These are phyloP conservation scores for Luffa acutangula DNA, from an alignment of 306 rosid species.

Conservation along the genomic window DNA sequence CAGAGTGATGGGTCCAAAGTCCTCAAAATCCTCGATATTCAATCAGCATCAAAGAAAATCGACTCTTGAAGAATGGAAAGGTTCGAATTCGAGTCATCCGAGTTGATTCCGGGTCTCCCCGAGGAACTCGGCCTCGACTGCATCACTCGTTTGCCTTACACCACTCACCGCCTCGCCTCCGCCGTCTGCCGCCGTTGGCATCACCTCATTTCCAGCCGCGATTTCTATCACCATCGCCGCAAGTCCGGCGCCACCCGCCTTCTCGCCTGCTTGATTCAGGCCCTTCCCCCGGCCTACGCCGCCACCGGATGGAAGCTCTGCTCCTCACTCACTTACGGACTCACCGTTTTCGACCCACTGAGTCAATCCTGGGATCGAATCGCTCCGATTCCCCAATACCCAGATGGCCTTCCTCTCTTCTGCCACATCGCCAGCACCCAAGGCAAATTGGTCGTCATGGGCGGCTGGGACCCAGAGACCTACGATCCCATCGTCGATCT, in stretches of 20 bases:
- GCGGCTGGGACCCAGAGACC: conserved; percentile 47
- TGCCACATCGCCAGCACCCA: conserved; percentile 36
- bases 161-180: conserved; percentile 34
- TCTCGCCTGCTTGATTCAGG: conserved; percentile 33
- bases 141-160: conserved; percentile 29
- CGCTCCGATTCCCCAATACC: conserved; percentile 36
- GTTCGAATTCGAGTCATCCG: neutral
- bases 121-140: conserved; percentile 43
- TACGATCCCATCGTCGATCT: conserved; percentile 36
- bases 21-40: neutral
- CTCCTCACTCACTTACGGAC: conserved; percentile 16
- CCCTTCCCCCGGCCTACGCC: conserved; percentile 9
- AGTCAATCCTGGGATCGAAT: conserved; percentile 26
- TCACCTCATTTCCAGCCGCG: conserved; percentile 21
- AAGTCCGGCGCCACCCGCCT: conserved; percentile 24
- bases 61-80: neutral
- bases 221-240: conserved; percentile 28
- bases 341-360: conserved; percentile 29
- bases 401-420: conserved; percentile 36
- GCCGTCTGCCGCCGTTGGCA: conserved; percentile 39
- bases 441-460: conserved; percentile 47
- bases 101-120: conserved; percentile 35
- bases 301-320: conserved; percentile 13
- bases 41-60: neutral
- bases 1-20: neutral